Evolutionary conservation across 345 rosid species (phyloP), one percentile per base, ranked within the genome.

Genomic region (Gossypium raimondii): DNA sequence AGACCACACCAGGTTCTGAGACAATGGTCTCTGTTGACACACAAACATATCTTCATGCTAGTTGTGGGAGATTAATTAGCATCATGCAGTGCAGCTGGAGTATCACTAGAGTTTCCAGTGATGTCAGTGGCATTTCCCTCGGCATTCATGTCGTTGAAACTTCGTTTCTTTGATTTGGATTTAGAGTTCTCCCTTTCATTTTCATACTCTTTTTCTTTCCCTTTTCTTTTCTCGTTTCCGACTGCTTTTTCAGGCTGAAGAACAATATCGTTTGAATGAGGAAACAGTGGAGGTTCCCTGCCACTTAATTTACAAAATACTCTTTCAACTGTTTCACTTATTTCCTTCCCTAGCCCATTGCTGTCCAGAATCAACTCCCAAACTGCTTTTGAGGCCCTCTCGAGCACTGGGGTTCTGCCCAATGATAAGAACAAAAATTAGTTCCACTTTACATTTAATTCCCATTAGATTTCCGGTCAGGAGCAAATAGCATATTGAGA

Each of bases 361-460:
- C 70, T 74, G 78, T 91, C 96, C 75, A 95, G 84, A 78, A 95
- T 95, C 83, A 95, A 73, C 66, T 95, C 99, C 98, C 99, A 95
- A 70, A 93, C 96, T 17, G 98, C 91, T 82, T 90, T 91, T 14
- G 99, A 95, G 59, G 98, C 98, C 82, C 88, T 92, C 85, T 95
- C 94, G 3, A 93, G 88, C 76, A 91, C 97, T 1, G 95, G 98
- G 78, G 91, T 81, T 83, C 97, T 94, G 81, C 55, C 20, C 73
- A 73, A 59, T 47, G 53, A 61, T 38, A 61, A 78, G 38, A 44
- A 58, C 38, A 62, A 72, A 72, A 27, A 11, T 47, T 56, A 67
- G 41, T 24, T 63, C 52, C 16, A 22, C 66, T 1, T 17, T 70
- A 34, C 14, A 64, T 24, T 27, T 17, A 22, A 41, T 1, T 14